Evolutionary conservation across 768 basidiomycete species (phyloP).

Genomic region (Tylopilus plumbeoviolaceoides): DNA sequence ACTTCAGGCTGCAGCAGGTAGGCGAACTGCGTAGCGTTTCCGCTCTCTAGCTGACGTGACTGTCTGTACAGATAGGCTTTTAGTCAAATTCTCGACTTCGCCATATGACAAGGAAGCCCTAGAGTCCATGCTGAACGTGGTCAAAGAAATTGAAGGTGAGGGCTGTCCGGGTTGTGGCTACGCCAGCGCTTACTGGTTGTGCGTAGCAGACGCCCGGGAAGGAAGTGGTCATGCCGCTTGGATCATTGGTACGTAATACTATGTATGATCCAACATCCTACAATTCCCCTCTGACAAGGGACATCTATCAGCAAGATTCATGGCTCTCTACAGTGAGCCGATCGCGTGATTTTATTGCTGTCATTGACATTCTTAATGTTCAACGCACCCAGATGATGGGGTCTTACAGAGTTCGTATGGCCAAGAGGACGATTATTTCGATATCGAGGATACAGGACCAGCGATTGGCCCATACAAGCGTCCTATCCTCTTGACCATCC

Average conservation of each 20-base stretch:
- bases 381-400: slow-evolving; percentile 19
- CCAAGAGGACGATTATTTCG: slow-evolving; percentile 30
- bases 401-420: slow-evolving; percentile 28
- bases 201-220: slow-evolving; percentile 9
- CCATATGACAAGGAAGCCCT: slow-evolving; percentile 23
- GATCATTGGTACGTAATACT: slow-evolving; percentile 31
- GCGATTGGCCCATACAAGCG: slow-evolving; percentile 17
- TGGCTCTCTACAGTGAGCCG: slow-evolving; percentile 28
- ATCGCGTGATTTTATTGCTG: not conserved
- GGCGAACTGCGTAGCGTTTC: not conserved
- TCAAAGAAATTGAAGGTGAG: slow-evolving; percentile 28
- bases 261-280: not conserved
- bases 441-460: slow-evolving; percentile 22
- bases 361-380: not conserved
- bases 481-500: slow-evolving; percentile 13
- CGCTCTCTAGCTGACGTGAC: not conserved
- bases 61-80: slow-evolving; percentile 21
- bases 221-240: slow-evolving; percentile 18
- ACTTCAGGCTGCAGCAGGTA: slow-evolving; percentile 31
- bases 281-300: slow-evolving; percentile 1
- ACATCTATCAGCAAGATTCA: slow-evolving; percentile 22
- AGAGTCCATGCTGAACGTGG: slow-evolving; percentile 24
- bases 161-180: not conserved
- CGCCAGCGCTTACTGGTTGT: not conserved
- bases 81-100: slow-evolving; percentile 32